phyloP scores from a whole-genome alignment of 1,139 yeast genomes.

The Candida smagusa region DNA sequence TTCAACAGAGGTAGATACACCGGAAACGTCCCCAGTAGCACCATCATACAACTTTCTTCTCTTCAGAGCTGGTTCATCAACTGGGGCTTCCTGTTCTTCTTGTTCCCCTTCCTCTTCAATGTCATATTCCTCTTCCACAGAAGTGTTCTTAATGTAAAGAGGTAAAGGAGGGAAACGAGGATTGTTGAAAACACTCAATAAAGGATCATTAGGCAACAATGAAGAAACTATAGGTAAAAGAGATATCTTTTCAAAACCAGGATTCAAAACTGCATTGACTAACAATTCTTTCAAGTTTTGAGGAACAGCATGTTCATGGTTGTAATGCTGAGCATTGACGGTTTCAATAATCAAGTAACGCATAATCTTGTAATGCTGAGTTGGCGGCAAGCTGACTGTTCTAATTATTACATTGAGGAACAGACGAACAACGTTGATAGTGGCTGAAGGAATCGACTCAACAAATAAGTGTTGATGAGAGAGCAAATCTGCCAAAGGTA shows the following conservation, averaged over 20 bases:
- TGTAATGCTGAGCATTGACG: constrained; percentile 26
- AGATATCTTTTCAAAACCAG: constrained; percentile 61
- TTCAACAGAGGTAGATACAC: background rate
- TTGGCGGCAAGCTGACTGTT: constrained; percentile 55
- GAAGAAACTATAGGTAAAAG: constrained; percentile 69
- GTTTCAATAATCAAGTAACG: constrained; percentile 54
- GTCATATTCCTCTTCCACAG: constrained; percentile 16
- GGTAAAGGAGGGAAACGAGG: constrained; percentile 76
- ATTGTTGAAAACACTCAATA: constrained; percentile 58
- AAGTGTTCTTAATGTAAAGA: constrained; percentile 25
- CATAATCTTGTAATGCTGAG: constrained; percentile 60
- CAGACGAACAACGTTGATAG: constrained; percentile 36
- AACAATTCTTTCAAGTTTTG: constrained; percentile 38
- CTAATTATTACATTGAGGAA: constrained; percentile 51
- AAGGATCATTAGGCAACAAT: constrained; percentile 39
- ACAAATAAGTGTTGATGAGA: constrained; percentile 64
- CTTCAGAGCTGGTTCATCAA: constrained; percentile 7
- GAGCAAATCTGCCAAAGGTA: constrained; percentile 64
- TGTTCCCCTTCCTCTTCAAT: constrained; percentile 19
- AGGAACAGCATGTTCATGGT: constrained; percentile 25
- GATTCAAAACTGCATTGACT: constrained; percentile 55
- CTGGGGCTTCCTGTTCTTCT: constrained; percentile 7
- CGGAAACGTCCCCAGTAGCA: constrained; percentile 1
- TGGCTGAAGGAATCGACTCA: constrained; percentile 34
- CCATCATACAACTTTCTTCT: constrained; percentile 5